These are phyloP conservation scores for Sporothrix pallida DNA, from an alignment of 2,329 filamentous ascomycete species.

Conservation along the genomic window DNA sequence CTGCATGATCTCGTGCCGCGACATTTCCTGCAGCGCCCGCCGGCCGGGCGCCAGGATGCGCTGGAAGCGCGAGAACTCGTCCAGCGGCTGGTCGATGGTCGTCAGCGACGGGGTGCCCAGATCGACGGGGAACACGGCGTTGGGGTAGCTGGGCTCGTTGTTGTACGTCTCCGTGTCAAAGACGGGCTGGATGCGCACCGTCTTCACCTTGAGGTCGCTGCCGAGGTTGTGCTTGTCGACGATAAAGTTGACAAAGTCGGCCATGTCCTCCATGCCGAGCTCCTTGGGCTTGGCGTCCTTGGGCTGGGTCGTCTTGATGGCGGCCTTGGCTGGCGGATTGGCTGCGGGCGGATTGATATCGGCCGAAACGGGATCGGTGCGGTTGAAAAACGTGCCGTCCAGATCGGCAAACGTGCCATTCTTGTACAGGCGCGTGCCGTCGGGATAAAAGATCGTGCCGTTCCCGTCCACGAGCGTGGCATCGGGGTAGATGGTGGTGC, in stretches of 20 bases:
- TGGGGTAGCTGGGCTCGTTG: conserved; percentile 18
- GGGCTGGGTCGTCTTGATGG: too few species aligned
- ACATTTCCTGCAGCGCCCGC: neutral
- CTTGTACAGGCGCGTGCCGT: too few species aligned
- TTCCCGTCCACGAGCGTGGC: too few species aligned
- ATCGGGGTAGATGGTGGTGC: too few species aligned
- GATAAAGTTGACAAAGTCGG: conserved; percentile 40
- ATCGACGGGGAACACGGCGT: conserved; percentile 37
- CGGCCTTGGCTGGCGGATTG: too few species aligned
- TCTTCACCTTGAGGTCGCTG: conserved; percentile 39
- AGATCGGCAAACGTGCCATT: too few species aligned
- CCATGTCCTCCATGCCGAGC: neutral
- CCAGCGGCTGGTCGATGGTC: neutral
- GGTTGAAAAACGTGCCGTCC: too few species aligned
- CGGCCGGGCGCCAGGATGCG: conserved; percentile 18
- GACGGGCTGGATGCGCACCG: conserved; percentile 19
- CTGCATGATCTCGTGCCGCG: neutral
- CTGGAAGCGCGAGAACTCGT: neutral
- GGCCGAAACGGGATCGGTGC: too few species aligned
- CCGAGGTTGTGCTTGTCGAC: conserved; percentile 41
- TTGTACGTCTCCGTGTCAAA: conserved; percentile 13
- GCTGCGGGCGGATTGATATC: too few species aligned
- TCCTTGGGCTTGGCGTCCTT: neutral
- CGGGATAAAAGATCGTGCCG: too few species aligned
- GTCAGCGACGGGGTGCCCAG: conserved; percentile 31